Conservation (phyloP, 805 yeast species). For the Candida nonsorbophila region DNA sequence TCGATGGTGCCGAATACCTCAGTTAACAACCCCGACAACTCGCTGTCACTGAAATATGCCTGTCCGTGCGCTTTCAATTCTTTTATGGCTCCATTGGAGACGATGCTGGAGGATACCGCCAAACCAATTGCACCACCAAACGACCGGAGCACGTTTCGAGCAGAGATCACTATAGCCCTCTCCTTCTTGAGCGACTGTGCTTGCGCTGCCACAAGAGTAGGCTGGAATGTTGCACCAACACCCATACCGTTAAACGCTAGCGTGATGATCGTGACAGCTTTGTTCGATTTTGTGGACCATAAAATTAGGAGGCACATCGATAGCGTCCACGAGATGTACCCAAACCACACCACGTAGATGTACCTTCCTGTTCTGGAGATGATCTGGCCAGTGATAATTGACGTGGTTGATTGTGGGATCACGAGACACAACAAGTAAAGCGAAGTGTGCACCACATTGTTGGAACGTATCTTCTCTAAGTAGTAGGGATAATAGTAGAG, state of each 20-base stretch:
- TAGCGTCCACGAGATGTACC: constrained; percentile 36
- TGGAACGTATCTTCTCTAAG: constrained; percentile 28
- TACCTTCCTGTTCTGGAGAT: constrained; percentile 40
- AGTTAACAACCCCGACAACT: constrained; percentile 12
- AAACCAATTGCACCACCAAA: constrained; percentile 57
- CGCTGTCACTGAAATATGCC: constrained; percentile 4
- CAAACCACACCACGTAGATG: constrained; percentile 32
- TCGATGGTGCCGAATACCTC: constrained; percentile 23
- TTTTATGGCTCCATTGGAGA: constrained; percentile 21
- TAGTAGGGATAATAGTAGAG: constrained; percentile 36
- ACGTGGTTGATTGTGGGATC: constrained; percentile 32
- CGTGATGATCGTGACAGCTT: constrained; percentile 18
- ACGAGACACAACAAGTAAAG: constrained; percentile 38
- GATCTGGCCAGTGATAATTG: constrained; percentile 40
- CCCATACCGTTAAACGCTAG: constrained; percentile 24
- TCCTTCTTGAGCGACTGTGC: constrained; percentile 46
- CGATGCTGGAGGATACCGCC: constrained; percentile 36
- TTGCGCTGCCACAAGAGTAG: constrained; percentile 50
- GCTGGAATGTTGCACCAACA: constrained; percentile 48
- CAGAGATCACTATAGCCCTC: constrained; percentile 53
- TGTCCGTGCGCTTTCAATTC: constrained; percentile 6
- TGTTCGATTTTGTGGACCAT: constrained; percentile 21
- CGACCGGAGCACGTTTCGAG: constrained; percentile 50
- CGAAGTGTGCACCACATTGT: constrained; percentile 27
- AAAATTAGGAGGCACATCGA: constrained; percentile 33